phyloP scores from a whole-genome alignment of 1,284 basidiomycete genomes.

The Ceratobasidium sp. region DNA sequence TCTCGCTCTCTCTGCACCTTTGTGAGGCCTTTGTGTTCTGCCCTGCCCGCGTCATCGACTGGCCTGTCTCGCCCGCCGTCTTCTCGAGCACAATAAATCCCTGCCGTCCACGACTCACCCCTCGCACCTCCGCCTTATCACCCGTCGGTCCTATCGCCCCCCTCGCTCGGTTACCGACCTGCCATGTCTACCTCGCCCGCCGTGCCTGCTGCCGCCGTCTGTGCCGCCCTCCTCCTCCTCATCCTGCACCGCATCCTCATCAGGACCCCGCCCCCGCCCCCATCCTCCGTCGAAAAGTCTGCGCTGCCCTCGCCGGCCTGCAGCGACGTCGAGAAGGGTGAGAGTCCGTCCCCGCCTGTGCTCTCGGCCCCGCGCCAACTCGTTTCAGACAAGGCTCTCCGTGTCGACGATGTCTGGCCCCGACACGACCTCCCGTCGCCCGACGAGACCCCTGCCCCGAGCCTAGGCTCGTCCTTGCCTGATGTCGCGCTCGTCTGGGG shows the following conservation, averaged over 20 bases:
- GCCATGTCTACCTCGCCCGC: conserved; percentile 3
- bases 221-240: conserved; percentile 11
- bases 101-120: conserved; percentile 4
- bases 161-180: not conserved
- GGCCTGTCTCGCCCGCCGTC: not conserved
- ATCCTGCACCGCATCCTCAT: not conserved
- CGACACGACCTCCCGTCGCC: not conserved
- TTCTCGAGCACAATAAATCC: conserved; percentile 25
- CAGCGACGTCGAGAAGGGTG: conserved; percentile 27
- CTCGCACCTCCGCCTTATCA: not conserved
- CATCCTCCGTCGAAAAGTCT: not conserved
- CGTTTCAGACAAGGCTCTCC: conserved; percentile 11
- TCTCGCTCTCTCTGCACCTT: not conserved
- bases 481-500: conserved; percentile 31
- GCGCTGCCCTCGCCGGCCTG: not conserved
- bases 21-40: conserved; percentile 4
- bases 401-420: conserved; percentile 26
- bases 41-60: not conserved
- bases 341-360: not conserved
- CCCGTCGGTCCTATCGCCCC: not conserved
- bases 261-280: not conserved
- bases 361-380: not conserved
- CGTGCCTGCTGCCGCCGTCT: conserved; percentile 18
- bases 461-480: not conserved
- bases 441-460: conserved; percentile 13